phyloP scores from a whole-genome alignment of 1,284 basidiomycete genomes.

The Ustilago hordei region DNA sequence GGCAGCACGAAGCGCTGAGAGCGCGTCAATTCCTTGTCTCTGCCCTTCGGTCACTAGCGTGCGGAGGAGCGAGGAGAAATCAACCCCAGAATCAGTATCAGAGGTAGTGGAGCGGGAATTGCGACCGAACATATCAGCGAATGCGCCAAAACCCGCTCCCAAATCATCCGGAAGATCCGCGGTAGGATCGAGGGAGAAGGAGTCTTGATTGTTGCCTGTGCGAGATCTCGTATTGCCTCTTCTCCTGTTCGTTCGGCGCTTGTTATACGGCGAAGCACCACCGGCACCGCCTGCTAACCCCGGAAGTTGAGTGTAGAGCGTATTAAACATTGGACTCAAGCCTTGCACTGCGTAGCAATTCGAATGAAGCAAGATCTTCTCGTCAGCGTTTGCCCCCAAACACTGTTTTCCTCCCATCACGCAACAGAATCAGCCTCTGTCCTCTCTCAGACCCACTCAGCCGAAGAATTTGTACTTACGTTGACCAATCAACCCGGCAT shows the following conservation, averaged over 20 bases:
- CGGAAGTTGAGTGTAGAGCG: constrained; percentile 43
- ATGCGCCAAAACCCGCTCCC: constrained; percentile 34
- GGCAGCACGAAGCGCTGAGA: constrained; percentile 38
- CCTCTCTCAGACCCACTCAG: not conserved
- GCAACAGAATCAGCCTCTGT: not conserved
- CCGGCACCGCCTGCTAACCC: constrained; percentile 10
- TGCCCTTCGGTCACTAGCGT: constrained; percentile 37
- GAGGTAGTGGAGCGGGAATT: not conserved
- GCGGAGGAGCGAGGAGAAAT: constrained; percentile 34
- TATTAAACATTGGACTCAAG: constrained; percentile 39
- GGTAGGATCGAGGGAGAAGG: constrained; percentile 21
- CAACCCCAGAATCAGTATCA: constrained; percentile 17
- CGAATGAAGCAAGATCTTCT: not conserved
- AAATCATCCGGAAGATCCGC: constrained; percentile 32
- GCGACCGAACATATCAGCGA: constrained; percentile 38
- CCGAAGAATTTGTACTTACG: constrained; percentile 21
- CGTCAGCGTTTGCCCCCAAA: constrained; percentile 29
- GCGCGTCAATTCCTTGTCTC: constrained; percentile 47
- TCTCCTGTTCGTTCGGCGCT: constrained; percentile 19
- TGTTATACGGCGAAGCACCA: constrained; percentile 11
- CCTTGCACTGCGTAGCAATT: constrained; percentile 23
- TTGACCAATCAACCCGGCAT: constrained; percentile 37
- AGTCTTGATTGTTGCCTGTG: constrained; percentile 15
- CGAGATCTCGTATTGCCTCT: constrained; percentile 13
- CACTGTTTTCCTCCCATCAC: constrained; percentile 15